Evolutionary conservation across 163 green algal genomes (phyloP).

Genomic region (Chlamydomonas reinhardtii): DNA sequence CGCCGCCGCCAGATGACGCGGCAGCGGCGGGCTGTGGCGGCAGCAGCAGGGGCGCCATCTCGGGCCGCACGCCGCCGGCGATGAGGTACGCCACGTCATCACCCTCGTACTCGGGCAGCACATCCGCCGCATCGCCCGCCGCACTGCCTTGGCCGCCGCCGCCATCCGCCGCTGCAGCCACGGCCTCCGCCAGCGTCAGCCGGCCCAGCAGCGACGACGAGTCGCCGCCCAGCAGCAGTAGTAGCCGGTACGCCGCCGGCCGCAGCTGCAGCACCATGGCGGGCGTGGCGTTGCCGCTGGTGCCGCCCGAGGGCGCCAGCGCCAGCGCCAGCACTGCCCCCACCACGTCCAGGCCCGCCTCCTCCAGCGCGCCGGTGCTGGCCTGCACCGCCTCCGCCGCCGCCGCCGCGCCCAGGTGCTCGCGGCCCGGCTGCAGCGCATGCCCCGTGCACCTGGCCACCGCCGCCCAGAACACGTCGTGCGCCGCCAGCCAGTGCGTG

Average conservation of each 20-base stretch:
- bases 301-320: not conserved
- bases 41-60: constrained; percentile 64
- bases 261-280: constrained; percentile 36
- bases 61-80: constrained; percentile 59
- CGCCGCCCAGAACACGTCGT: constrained; percentile 5
- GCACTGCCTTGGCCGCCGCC: not conserved
- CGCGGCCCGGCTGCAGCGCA: not conserved
- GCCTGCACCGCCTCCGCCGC: constrained; percentile 25
- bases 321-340: constrained; percentile 56
- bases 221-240: constrained; percentile 68
- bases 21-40: constrained; percentile 23
- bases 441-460: not conserved
- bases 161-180: not conserved
- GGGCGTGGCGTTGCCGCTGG: too few relatives aligned
- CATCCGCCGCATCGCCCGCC: constrained; percentile 20
- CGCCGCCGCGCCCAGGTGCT: not conserved
- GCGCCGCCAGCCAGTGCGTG: not conserved
- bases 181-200: constrained; percentile 53
- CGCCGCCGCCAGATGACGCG: constrained; percentile 8
- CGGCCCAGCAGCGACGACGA: constrained; percentile 18
- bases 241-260: constrained; percentile 57
- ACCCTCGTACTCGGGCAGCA: constrained; percentile 58
- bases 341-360: constrained; percentile 48
- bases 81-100: constrained; percentile 59
- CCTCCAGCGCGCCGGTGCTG: not conserved